Evolutionary conservation across 2,329 filamentous ascomycete genomes (phyloP).

Genomic region (Endothia cerciana): DNA sequence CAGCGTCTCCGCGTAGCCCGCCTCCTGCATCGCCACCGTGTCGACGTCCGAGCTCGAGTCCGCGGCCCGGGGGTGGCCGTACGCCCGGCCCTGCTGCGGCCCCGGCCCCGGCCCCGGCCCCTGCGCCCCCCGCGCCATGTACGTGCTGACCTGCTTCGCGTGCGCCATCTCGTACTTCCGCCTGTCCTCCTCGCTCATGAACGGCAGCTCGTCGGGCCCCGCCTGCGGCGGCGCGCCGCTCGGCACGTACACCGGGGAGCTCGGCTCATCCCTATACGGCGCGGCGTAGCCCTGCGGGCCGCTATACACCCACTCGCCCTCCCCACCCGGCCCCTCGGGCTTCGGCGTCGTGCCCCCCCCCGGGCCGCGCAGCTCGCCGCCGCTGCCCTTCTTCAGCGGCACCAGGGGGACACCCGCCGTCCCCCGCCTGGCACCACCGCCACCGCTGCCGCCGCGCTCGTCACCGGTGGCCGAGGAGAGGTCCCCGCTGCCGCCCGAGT

Average conservation of each 20-base stretch:
- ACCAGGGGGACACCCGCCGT: constrained; percentile 31
- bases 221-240: constrained; percentile 55
- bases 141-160: constrained; percentile 50
- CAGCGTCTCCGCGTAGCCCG: constrained; percentile 28
- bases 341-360: constrained; percentile 48
- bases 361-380: background rate
- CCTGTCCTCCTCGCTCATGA: constrained; percentile 79
- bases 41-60: constrained; percentile 4
- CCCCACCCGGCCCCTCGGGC: constrained; percentile 41
- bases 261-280: constrained; percentile 18
- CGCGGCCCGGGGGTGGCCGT: constrained; percentile 4
- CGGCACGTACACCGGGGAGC: constrained; percentile 64
- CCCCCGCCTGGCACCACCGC: background rate
- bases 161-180: constrained; percentile 74
- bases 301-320: background rate
- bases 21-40: constrained; percentile 12
- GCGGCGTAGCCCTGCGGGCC: background rate
- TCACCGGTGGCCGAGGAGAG: constrained; percentile 22
- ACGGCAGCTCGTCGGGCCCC: constrained; percentile 46
- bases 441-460: background rate
- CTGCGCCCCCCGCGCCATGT: constrained; percentile 40
- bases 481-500: constrained; percentile 62
- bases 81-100: constrained; percentile 1
- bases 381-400: constrained; percentile 33
- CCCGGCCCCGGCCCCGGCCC: constrained; percentile 41